A percentile compares a stretch with the other conserved stretches of the same genome.
These are phyloP conservation scores for Fistulina hepatica DNA, from an alignment of 1,284 basidiomycete species.

Conservation along the genomic window DNA sequence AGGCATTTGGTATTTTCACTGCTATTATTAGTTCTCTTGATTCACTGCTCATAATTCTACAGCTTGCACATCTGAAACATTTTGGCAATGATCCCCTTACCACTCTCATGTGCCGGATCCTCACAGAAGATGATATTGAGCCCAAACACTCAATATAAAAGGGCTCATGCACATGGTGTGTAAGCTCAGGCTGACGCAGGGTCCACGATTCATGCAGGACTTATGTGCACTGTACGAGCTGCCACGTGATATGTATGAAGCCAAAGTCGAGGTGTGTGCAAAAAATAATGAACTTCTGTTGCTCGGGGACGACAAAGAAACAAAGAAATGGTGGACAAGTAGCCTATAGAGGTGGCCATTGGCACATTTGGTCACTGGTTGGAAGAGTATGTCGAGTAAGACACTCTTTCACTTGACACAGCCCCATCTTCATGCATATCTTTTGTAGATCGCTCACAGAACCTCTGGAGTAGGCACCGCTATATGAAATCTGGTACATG, in stretches of 20 bases:
- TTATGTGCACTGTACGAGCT: too few relatives aligned
- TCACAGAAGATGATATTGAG: too few relatives aligned
- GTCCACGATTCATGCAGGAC: too few relatives aligned
- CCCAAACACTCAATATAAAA: too few relatives aligned
- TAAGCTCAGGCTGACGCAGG: too few relatives aligned
- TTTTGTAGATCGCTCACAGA: slow-evolving; percentile 19
- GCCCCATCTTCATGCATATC: not conserved
- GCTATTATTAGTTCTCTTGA: slow-evolving; percentile 35
- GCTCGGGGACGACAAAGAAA: slow-evolving; percentile 14
- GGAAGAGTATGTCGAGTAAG: slow-evolving; percentile 38
- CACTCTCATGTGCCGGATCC: slow-evolving; percentile 31
- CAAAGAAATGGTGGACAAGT: slow-evolving; percentile 8
- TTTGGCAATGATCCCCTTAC: slow-evolving; percentile 47
- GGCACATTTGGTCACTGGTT: slow-evolving; percentile 36
- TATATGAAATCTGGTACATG: slow-evolving; percentile 68
- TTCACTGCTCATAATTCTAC: slow-evolving; percentile 38
- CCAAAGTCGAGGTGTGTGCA: too few relatives aligned
- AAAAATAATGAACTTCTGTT: slow-evolving; percentile 16
- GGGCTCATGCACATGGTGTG: too few relatives aligned
- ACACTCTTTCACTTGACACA: slow-evolving; percentile 6
- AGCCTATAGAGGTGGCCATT: too few relatives aligned
- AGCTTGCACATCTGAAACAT: slow-evolving; percentile 60
- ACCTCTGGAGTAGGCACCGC: slow-evolving; percentile 35
- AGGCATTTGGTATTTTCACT: slow-evolving; percentile 25
- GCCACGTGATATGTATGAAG: too few relatives aligned